These are phyloP conservation scores for Hypoxylon intermedium DNA, from an alignment of 495 filamentous ascomycete species.

Conservation along the genomic window DNA sequence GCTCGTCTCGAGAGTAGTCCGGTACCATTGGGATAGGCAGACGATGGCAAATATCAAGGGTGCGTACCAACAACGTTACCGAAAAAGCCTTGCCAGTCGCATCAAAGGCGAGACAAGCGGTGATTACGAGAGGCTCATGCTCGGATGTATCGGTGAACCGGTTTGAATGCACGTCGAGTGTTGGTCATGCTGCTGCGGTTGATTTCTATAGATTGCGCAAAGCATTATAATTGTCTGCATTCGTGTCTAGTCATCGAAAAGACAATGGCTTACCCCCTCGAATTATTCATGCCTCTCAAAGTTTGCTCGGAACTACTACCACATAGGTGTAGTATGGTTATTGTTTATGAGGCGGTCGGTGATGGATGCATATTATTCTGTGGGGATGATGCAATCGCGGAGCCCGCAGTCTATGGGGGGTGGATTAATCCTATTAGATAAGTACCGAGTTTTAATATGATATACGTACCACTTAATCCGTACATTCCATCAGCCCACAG, in stretches of 20 bases:
- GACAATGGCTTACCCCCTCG: not conserved
- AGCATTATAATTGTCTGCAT: not conserved
- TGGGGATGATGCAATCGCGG: constrained; percentile 26
- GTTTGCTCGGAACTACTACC: not conserved
- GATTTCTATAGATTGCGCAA: constrained; percentile 3
- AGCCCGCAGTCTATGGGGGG: no score
- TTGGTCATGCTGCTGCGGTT: not conserved
- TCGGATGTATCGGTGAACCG: constrained; percentile 59
- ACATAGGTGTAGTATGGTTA: not conserved
- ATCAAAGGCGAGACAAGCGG: constrained; percentile 86
- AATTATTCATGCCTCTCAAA: constrained; percentile 1
- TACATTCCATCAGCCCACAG: not conserved
- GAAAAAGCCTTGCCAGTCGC: constrained; percentile 64
- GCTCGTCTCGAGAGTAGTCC: constrained; percentile 74
- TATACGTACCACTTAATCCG: not conserved
- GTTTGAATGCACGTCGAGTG: constrained; percentile 17
- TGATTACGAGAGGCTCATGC: constrained; percentile 75
- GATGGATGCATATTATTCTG: constrained; percentile 13
- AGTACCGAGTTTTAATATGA: no score
- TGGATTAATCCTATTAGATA: not conserved
- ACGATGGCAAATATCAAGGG: constrained; percentile 75
- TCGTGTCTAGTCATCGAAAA: not conserved
- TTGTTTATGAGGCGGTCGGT: not conserved
- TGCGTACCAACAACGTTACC: constrained; percentile 72
- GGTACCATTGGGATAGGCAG: constrained; percentile 77